These are phyloP conservation scores for Saprolegnia diclina DNA, from an alignment of 352 stramenopile species.

Conservation along the genomic window DNA sequence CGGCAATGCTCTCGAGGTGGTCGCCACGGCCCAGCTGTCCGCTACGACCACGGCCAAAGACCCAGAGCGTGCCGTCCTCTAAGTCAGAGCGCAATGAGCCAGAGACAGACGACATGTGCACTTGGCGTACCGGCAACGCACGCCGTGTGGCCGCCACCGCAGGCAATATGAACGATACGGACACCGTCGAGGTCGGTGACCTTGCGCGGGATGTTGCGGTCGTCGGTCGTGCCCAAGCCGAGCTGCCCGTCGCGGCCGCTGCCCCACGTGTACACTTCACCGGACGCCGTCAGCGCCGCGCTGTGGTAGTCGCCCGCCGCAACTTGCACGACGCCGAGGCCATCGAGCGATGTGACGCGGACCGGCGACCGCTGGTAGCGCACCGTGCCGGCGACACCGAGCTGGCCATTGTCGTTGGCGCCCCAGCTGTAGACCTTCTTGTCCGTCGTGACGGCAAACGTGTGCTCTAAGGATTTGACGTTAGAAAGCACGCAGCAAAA, in stretches of 20 bases:
- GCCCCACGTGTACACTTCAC: conserved; percentile 64
- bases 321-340: conserved; percentile 15
- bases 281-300: conserved; percentile 39
- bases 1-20: conserved; percentile 25
- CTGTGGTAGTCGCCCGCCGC: conserved; percentile 47
- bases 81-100: neutral
- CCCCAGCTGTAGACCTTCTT: conserved; percentile 15
- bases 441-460: conserved; percentile 14
- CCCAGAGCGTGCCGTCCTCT: conserved; percentile 21
- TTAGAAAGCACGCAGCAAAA: neutral
- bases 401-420: conserved; percentile 24
- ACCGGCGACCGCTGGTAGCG: conserved; percentile 24
- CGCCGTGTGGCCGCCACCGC: conserved; percentile 14
- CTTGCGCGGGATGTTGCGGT: conserved; percentile 24
- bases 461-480: conserved; percentile 2
- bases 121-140: conserved; percentile 7
- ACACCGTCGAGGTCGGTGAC: conserved; percentile 20
- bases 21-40: conserved; percentile 21
- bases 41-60: conserved; percentile 25
- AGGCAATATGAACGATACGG: conserved; percentile 19
- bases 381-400: conserved; percentile 20
- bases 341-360: conserved; percentile 4
- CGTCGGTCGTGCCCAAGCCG: conserved; percentile 31
- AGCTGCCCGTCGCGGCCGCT: conserved; percentile 53
- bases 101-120: neutral